Evolutionary conservation across 2,329 filamentous ascomycete genomes (phyloP), one percentile per base, ranked within the genome.

Genomic region (Sarocladiaceae sp.): DNA sequence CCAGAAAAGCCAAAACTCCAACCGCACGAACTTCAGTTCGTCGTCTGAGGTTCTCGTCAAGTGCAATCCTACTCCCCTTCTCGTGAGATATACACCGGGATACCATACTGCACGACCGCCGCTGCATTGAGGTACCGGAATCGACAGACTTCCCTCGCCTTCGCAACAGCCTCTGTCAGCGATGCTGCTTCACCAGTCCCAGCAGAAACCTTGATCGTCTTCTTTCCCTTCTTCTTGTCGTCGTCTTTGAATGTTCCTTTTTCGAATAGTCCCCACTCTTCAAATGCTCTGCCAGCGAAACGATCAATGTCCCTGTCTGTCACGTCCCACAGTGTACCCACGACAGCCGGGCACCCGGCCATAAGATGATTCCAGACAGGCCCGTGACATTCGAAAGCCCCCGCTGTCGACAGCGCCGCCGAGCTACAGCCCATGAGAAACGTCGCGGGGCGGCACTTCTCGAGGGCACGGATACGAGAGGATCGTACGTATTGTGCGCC

Each of bases 301-400:
- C 90, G 85, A 67, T 98, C 94, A 61, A 96, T 95, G 62, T 98
- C 93, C 56, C 87, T 87, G 61, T 98, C 93, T 9, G 93, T 98
- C 41, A 98, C 93, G 63, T 98, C 93, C 93, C 93, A 98, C 29
- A 98, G 72, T 13, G 90, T 96, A 35, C 89, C 93, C 2, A 97
- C 82, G 9, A 97, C 80, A 0, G 91, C 89, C 3, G 88, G 89
- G 53, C 78, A 81, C 1, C 88, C 91, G 0, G 89, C 90, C 53
- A 91, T 82, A 65, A 98, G 82, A 66, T 97, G 97, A 55, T 90
- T 89, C 67, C 90, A 82, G 19, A 93, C 86, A 45, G 91, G 88
- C 1, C 93, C 91, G 54, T 86, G 84, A n/a, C 85, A 83, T 62
- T 97, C 90, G 56, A 95, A 95, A 50, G 88, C 84, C 41, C 91